A percentile compares a stretch with the other conserved stretches of the same genome.
These are phyloP conservation scores for Candida ipomoeae DNA, from an alignment of 805 yeast genomes.

Conservation along the genomic window DNA sequence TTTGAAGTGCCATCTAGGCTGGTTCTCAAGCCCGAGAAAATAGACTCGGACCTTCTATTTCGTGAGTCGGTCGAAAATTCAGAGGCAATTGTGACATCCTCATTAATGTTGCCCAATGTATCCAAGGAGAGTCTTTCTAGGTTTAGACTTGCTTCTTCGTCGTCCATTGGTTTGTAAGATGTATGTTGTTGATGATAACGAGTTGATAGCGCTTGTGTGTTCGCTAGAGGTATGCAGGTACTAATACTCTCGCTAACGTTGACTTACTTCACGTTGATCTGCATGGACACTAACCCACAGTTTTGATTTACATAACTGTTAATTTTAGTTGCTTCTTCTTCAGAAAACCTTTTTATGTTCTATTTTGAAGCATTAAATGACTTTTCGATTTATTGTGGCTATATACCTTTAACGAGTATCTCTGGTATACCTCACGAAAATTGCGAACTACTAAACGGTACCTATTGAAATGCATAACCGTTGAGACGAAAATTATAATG, in stretches of 20 bases:
- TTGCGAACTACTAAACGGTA: too few species aligned
- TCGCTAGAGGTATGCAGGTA: conserved; percentile 4
- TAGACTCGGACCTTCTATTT: conserved; percentile 12
- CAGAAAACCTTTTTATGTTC: too few species aligned
- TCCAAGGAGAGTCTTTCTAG: conserved; percentile 15
- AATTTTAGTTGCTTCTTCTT: too few species aligned
- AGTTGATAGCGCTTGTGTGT: conserved; percentile 3
- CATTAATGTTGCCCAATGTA: conserved; percentile 16
- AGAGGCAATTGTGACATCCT: conserved; percentile 15
- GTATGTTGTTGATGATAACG: not conserved
- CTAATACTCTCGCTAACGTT: not conserved
- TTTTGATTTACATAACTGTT: not conserved
- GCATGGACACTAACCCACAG: not conserved
- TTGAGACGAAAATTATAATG: too few species aligned
- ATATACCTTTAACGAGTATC: too few species aligned
- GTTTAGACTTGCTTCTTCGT: conserved; percentile 10
- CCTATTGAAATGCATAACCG: too few species aligned
- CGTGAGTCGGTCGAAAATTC: conserved; percentile 13
- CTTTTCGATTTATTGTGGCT: not conserved
- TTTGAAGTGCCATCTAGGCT: conserved; percentile 14
- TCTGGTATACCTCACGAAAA: too few species aligned
- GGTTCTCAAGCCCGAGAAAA: conserved; percentile 15
- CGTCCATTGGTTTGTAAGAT: conserved; percentile 9
- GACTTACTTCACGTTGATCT: not conserved
- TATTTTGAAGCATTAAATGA: not conserved